Conservation (phyloP, 768 basidiomycete species). For the Kwoniella sp. region DNA sequence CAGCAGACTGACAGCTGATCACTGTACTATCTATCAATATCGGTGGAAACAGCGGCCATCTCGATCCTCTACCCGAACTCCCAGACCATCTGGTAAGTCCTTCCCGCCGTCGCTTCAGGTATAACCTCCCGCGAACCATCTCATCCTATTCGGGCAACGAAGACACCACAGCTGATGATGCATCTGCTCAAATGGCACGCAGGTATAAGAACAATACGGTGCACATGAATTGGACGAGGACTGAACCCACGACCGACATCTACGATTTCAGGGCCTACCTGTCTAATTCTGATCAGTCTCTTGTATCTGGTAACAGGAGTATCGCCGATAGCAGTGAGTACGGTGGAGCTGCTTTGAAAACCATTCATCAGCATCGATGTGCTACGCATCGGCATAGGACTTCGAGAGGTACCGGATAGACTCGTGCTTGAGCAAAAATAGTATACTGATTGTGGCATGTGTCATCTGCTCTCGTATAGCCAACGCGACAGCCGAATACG, state of each 20-base stretch:
- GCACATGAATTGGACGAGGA: conserved; percentile 42
- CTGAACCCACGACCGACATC: conserved; percentile 33
- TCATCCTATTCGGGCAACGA: not conserved
- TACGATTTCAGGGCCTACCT: conserved; percentile 43
- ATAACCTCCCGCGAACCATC: not conserved
- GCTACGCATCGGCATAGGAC: too few species aligned
- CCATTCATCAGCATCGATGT: too few species aligned
- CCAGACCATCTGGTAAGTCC: conserved; percentile 30
- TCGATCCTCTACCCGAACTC: conserved; percentile 30
- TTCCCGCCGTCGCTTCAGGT: not conserved
- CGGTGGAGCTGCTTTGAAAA: too few species aligned
- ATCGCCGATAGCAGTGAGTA: conserved; percentile 50
- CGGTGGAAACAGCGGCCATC: conserved; percentile 30
- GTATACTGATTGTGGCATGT: too few species aligned
- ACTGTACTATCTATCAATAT: too few species aligned
- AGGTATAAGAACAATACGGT: conserved; percentile 50
- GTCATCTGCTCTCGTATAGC: conserved; percentile 22
- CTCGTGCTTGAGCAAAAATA: too few species aligned
- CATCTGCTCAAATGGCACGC: not conserved
- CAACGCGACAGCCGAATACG: conserved; percentile 40
- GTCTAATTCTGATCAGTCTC: conserved; percentile 32
- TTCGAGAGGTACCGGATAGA: too few species aligned
- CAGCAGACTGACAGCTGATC: too few species aligned
- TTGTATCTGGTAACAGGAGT: conserved; percentile 30
- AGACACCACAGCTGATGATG: not conserved